Base-by-base conservation (phyloP, 208 protist genomes). In the Leishmania tropica region DNA sequence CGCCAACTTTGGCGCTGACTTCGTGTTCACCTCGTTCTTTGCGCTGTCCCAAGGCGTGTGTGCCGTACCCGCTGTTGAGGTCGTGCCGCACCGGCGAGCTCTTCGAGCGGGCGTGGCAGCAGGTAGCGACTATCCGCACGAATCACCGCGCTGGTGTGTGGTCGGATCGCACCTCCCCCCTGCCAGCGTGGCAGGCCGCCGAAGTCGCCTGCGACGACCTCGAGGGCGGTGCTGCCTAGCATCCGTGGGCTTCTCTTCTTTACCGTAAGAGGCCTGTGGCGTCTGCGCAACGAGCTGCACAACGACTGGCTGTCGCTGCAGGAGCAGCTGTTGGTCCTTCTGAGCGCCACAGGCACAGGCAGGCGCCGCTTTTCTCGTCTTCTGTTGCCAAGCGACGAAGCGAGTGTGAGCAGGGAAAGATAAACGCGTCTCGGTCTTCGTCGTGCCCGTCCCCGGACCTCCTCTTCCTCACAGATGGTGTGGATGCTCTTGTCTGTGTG, bases 11-110 rank as follows among this genome's bases (percentile, higher is more conserved):
- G 86, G 47, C 0, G 80, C 79, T 4, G 85, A 88, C 48, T 53
- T 90, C n/a, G 83, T 92, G 10, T 45, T 94, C 15, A 80, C 71
- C 60, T n/a, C 81, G 17, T 79, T 48, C 51, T 92, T 92, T 65
- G 82, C 86, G 15, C 47, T 81, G 62, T 47, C 84, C 24, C 88
- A 94, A 15, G 78, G 70, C 84, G 0, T 84, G 91, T 47, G 2
- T 94, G 19, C 88, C 84, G 60, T 84, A 86, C 74, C 88, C 88
- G 2, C 78, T 88, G 75, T 81, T 86, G 35, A 88, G 89, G 81
- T 83, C 76, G 31, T 78, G 75, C 13, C 42, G 81, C 31, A 84
- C 81, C 10, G 88, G 91, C 56, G 68, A 82, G 11, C 75, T 74
- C 3, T 84, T 92, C 48, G 81, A 67, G 28, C 54, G 31, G 5